Percentiles rank a stretch among this genome's conserved stretches.
Evolutionary conservation across 768 basidiomycete species (phyloP).

Genomic region (Suillus fuscotomentosus): DNA sequence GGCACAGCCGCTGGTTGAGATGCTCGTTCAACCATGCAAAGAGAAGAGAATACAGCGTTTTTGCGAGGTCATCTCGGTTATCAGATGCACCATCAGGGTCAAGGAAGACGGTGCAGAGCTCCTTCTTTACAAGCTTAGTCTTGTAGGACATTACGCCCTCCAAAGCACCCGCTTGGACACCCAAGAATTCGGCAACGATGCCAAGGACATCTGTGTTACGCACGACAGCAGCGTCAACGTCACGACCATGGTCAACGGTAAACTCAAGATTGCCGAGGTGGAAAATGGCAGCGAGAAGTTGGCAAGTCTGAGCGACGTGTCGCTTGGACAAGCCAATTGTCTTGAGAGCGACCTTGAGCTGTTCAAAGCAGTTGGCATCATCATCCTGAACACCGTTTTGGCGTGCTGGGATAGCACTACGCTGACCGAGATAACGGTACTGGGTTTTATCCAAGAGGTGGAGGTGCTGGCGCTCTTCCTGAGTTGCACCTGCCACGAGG

Average conservation of each 20-base stretch:
- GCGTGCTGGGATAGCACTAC: slow-evolving; percentile 43
- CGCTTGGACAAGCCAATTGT: slow-evolving; percentile 91
- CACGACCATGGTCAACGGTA: slow-evolving; percentile 73
- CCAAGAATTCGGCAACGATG: slow-evolving; percentile 89
- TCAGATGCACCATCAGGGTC: slow-evolving; percentile 92
- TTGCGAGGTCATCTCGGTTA: slow-evolving; percentile 92
- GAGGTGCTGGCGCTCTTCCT: slow-evolving; percentile 87
- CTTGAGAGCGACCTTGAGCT: slow-evolving; percentile 93
- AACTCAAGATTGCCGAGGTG: slow-evolving; percentile 97
- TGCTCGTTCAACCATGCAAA: slow-evolving; percentile 97
- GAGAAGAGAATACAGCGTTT: slow-evolving; percentile 89
- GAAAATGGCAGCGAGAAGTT: slow-evolving; percentile 91
- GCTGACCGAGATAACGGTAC: slow-evolving; percentile 86
- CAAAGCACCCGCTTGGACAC: slow-evolving; percentile 68
- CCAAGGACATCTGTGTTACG: slow-evolving; percentile 80
- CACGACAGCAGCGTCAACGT: slow-evolving; percentile 92
- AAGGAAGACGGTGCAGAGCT: slow-evolving; percentile 95
- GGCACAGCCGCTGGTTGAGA: slow-evolving; percentile 93
- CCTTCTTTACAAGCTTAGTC: slow-evolving; percentile 91
- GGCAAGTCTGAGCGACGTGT: slow-evolving; percentile 93
- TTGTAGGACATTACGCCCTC: slow-evolving; percentile 86
- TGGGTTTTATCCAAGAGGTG: slow-evolving; percentile 77
- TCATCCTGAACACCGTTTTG: slow-evolving; percentile 61
- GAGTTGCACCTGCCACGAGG: slow-evolving; percentile 84
- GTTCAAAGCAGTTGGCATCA: slow-evolving; percentile 87